A percentile compares a stretch with the other conserved stretches of the same genome.
phyloP scores from a whole-genome alignment of 2,329 filamentous ascomycete genomes.

The Akanthomyces uredinophilus region DNA sequence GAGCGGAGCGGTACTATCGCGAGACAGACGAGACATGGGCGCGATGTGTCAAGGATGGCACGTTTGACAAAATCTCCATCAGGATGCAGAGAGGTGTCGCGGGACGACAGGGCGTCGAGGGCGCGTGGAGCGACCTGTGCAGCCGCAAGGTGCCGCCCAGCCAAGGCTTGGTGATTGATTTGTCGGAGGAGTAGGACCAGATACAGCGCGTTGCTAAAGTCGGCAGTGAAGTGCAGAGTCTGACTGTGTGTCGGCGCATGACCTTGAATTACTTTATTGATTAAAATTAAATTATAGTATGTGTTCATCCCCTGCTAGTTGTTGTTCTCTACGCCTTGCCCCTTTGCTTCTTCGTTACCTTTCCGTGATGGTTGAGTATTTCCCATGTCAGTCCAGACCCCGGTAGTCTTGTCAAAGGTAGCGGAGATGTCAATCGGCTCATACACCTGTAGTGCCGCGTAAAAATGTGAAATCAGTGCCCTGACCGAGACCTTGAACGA shows the following conservation, averaged over 20 bases:
- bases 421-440: neutral
- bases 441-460: constrained; percentile 4
- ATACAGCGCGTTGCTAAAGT: too few relatives aligned
- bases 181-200: neutral
- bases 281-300: too few relatives aligned
- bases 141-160: neutral
- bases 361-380: neutral
- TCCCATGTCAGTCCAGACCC: neutral
- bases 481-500: constrained; percentile 1
- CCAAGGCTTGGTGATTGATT: neutral
- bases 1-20: neutral
- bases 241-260: too few relatives aligned
- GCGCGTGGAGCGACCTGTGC: constrained; percentile 8
- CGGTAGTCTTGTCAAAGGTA: neutral
- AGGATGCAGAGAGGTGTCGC: neutral
- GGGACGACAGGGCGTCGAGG: neutral
- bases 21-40: neutral
- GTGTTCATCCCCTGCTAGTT: neutral
- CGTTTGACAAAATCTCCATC: neutral
- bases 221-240: too few relatives aligned
- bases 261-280: too few relatives aligned
- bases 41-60: neutral
- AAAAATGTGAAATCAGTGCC: neutral
- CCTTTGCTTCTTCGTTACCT: neutral
- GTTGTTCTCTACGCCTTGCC: neutral